Evolutionary conservation across 1,284 basidiomycete genomes (phyloP).

Genomic region (Xerocomus alliaceus): DNA sequence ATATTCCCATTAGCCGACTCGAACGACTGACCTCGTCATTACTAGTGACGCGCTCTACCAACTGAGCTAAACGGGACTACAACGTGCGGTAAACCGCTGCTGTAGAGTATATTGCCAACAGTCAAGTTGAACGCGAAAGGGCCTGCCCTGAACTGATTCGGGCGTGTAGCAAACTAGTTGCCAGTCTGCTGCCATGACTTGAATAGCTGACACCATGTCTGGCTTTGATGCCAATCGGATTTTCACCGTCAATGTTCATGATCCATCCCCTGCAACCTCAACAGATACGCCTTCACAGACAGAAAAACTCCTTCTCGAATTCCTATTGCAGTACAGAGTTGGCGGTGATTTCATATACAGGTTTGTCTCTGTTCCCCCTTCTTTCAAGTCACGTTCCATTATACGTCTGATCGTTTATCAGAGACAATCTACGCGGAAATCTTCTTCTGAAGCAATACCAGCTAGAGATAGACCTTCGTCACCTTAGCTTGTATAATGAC

Average conservation of each 20-base stretch:
- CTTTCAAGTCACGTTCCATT: not conserved
- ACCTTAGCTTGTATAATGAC: slow-evolving; percentile 91
- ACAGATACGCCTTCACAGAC: slow-evolving; percentile 79
- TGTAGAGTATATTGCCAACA: not conserved
- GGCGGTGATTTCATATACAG: slow-evolving; percentile 91
- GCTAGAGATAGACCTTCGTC: slow-evolving; percentile 91
- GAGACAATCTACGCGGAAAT: slow-evolving; percentile 90
- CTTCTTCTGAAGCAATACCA: slow-evolving; percentile 90
- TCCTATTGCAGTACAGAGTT: slow-evolving; percentile 85
- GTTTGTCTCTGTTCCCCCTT: slow-evolving; percentile 42
- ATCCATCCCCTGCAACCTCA: slow-evolving; percentile 55
- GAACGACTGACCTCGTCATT: slow-evolving; percentile 62
- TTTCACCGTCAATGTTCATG: slow-evolving; percentile 80
- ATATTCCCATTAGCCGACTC: slow-evolving; percentile 57
- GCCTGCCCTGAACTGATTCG: slow-evolving; percentile 52
- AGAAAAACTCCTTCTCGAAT: slow-evolving; percentile 83
- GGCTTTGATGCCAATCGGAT: slow-evolving; percentile 81
- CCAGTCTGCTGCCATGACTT: slow-evolving; percentile 6
- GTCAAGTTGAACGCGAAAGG: slow-evolving; percentile 46
- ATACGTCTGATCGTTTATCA: slow-evolving; percentile 42
- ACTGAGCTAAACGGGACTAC: slow-evolving; percentile 63
- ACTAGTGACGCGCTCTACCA: slow-evolving; percentile 69
- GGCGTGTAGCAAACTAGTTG: slow-evolving; percentile 16
- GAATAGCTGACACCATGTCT: slow-evolving; percentile 50
- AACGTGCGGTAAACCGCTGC: no score